Conservation (phyloP, 192 early-diverging fungal species). For the Gamsiella multidivaricata region DNA sequence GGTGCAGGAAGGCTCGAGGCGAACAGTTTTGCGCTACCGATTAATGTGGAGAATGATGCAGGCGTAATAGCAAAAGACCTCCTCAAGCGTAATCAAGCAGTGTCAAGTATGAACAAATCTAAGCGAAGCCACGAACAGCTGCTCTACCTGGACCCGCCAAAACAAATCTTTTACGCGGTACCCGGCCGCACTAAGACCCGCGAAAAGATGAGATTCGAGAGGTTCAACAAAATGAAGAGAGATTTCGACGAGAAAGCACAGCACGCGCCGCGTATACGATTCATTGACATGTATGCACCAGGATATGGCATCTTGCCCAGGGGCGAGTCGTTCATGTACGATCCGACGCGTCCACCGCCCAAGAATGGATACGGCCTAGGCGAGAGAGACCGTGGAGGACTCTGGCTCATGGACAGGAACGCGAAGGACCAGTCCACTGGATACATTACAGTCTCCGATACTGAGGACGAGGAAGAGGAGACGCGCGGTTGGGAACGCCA, state of each 20-base stretch:
- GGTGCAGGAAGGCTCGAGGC: constrained; percentile 14
- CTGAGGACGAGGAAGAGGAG: constrained; percentile 45
- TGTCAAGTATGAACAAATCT: constrained; percentile 32
- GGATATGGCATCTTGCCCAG: constrained; percentile 41
- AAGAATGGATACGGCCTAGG: constrained; percentile 35
- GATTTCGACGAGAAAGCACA: neutral
- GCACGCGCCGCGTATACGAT: neutral
- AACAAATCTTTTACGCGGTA: neutral
- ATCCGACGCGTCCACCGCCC: constrained; percentile 1
- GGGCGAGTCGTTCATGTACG: constrained; percentile 25
- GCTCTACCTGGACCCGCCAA: constrained; percentile 4
- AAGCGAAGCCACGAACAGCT: constrained; percentile 21
- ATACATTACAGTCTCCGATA: constrained; percentile 43
- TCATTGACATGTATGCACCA: constrained; percentile 24
- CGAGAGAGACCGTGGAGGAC: constrained; percentile 31
- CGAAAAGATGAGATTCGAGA: neutral
- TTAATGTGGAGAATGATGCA: neutral
- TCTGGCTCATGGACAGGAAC: constrained; percentile 21
- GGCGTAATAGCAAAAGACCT: neutral
- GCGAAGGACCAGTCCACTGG: constrained; percentile 4
- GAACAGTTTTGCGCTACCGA: constrained; percentile 16
- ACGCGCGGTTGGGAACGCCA: constrained; percentile 27
- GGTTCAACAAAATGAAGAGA: neutral
- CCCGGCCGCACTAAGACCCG: no score
- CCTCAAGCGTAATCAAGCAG: neutral